phyloP scores from a whole-genome alignment of 805 yeast species.

The Phaffomyces opuntiae region DNA sequence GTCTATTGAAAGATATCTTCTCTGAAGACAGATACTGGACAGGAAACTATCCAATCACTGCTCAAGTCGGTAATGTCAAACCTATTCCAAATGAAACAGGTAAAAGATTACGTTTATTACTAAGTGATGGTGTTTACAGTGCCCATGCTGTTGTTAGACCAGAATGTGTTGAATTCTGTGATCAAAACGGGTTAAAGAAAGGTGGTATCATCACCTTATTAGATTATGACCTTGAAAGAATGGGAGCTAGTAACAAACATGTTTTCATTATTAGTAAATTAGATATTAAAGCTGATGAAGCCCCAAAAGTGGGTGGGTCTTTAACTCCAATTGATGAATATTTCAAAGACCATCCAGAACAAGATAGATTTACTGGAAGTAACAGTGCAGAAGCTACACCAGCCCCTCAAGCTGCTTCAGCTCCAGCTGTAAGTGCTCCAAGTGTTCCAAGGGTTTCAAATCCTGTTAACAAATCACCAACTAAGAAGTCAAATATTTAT shows the following conservation, averaged over 20 bases:
- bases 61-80: slow-evolving; percentile 30
- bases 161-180: slow-evolving; percentile 36
- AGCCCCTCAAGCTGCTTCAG: slow-evolving; percentile 9
- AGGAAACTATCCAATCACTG: slow-evolving; percentile 22
- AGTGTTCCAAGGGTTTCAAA: not conserved
- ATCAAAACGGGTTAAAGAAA: slow-evolving; percentile 40
- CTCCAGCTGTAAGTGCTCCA: not conserved
- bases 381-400: slow-evolving; percentile 4
- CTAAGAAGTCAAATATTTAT: slow-evolving; percentile 37
- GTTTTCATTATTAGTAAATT: slow-evolving; percentile 22
- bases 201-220: slow-evolving; percentile 34
- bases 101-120: slow-evolving; percentile 37
- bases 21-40: slow-evolving; percentile 16
- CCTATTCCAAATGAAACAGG: slow-evolving; percentile 34
- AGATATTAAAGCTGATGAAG: slow-evolving; percentile 27
- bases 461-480: slow-evolving; percentile 5
- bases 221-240: slow-evolving; percentile 33
- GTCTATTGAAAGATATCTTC: slow-evolving; percentile 15
- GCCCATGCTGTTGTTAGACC: slow-evolving; percentile 50
- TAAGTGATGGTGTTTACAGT: slow-evolving; percentile 45
- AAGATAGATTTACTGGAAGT: slow-evolving; percentile 27
- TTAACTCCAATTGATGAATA: slow-evolving; percentile 46
- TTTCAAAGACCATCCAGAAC: slow-evolving; percentile 51
- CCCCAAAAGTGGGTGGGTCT: slow-evolving; percentile 32
- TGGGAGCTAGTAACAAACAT: slow-evolving; percentile 29